phyloP scores from a whole-genome alignment of 2,329 filamentous ascomycete species.

The Tolypocladium capitatum region DNA sequence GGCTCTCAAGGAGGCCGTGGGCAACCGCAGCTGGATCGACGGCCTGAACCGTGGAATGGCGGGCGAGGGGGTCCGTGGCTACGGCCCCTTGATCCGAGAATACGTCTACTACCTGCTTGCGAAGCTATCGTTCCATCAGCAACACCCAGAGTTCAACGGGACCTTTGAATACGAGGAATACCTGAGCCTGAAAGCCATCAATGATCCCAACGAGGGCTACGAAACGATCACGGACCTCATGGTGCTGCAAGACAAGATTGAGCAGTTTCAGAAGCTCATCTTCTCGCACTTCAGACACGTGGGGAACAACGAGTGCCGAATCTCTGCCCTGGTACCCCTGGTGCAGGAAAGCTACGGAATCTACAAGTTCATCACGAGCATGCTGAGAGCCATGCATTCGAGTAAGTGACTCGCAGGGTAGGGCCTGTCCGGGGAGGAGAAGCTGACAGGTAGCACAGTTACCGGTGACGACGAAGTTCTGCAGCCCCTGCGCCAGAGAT shows the following conservation, averaged over 20 bases:
- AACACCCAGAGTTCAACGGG: constrained; percentile 96
- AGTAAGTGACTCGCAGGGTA: constrained; percentile 39
- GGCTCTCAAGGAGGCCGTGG: constrained; percentile 76
- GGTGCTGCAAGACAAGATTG: constrained; percentile 94
- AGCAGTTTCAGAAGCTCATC: constrained; percentile 95
- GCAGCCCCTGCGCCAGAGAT: constrained; percentile 73
- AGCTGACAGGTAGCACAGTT: constrained; percentile 32
- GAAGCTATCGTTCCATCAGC: constrained; percentile 91
- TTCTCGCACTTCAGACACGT: constrained; percentile 91
- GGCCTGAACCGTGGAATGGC: constrained; percentile 72
- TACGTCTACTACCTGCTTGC: constrained; percentile 92
- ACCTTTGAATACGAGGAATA: constrained; percentile 99
- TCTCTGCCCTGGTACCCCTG: constrained; percentile 81
- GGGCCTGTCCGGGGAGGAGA: background rate
- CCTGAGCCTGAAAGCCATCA: constrained; percentile 93
- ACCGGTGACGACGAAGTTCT: constrained; percentile 90
- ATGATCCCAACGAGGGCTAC: constrained; percentile 94
- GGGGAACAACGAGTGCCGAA: constrained; percentile 91
- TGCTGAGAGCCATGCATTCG: constrained; percentile 95
- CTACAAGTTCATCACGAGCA: constrained; percentile 99
- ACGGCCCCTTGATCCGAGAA: constrained; percentile 85
- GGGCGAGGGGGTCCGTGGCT: constrained; percentile 78
- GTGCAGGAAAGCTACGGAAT: constrained; percentile 98
- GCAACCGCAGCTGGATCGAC: constrained; percentile 82
- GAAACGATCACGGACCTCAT: constrained; percentile 96